Evolutionary conservation across 345 rosid genomes (phyloP).

Genomic region (Firmiana major): DNA sequence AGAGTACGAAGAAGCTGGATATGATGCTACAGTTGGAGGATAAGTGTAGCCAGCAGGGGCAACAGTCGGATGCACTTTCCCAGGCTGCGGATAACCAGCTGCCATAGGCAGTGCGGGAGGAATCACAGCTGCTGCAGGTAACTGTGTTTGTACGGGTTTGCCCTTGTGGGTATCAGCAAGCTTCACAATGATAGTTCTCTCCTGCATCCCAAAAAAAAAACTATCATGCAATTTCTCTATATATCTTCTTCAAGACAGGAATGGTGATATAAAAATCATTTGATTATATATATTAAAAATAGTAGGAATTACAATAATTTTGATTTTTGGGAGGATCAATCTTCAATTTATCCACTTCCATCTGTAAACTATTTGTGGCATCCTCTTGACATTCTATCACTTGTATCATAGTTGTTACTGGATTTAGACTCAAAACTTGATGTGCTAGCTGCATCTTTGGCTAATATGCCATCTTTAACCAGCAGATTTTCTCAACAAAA

Average conservation of each 20-base stretch:
- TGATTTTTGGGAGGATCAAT: not conserved
- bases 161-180: slow-evolving; percentile 55
- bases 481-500: not conserved
- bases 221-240: not conserved
- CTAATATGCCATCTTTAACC: not conserved
- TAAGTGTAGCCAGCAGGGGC: slow-evolving; percentile 40
- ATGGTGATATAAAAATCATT: not conserved
- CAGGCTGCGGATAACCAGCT: slow-evolving; percentile 45
- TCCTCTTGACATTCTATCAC: not conserved
- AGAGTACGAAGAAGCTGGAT: slow-evolving; percentile 35
- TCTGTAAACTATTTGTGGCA: not conserved
- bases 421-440: not conserved
- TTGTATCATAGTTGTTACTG: not conserved
- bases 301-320: not conserved
- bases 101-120: slow-evolving; percentile 34
- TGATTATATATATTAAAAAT: not conserved
- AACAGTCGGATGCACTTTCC: slow-evolving; percentile 31
- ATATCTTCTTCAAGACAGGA: not conserved
- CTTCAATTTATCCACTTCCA: not conserved
- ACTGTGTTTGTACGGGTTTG: slow-evolving; percentile 37
- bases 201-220: slow-evolving; percentile 34
- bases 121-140: slow-evolving; percentile 31
- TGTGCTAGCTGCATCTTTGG: not conserved
- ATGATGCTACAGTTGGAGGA: slow-evolving; percentile 39
- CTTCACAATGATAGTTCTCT: slow-evolving; percentile 47